These are phyloP conservation scores for Dothideomycetes sp. DNA, from an alignment of 2,329 filamentous ascomycete genomes.

Conservation along the genomic window DNA sequence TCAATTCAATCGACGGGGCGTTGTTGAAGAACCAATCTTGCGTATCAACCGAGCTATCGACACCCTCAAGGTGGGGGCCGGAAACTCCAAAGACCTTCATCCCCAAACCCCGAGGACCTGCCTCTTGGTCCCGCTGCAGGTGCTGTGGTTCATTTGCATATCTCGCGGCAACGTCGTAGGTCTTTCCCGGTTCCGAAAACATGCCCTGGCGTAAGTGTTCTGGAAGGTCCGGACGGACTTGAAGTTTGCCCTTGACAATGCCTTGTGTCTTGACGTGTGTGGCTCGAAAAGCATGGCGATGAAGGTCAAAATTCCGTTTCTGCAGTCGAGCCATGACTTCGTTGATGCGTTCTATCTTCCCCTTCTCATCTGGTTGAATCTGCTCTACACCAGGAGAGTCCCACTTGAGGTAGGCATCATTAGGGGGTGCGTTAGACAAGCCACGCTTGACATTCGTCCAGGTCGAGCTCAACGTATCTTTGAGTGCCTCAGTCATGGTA, in stretches of 20 bases:
- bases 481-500: conserved; percentile 11
- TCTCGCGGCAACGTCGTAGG: conserved; percentile 16
- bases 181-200: conserved; percentile 16
- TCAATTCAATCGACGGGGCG: conserved; percentile 25
- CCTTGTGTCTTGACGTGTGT: conserved; percentile 20
- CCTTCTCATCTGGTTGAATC: conserved; percentile 15
- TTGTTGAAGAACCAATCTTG: conserved; percentile 29
- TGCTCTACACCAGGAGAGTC: conserved; percentile 4
- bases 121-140: conserved; percentile 18
- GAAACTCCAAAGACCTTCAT: conserved; percentile 20
- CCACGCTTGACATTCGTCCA: conserved; percentile 16
- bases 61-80: conserved; percentile 12
- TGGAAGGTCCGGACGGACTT: conserved; percentile 18
- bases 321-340: conserved; percentile 17
- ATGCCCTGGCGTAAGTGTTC: conserved; percentile 18
- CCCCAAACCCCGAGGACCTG: conserved; percentile 18
- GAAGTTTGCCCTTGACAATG: conserved; percentile 19
- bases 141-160: conserved; percentile 21
- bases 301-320: conserved; percentile 17
- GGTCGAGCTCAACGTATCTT: conserved; percentile 1
- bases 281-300: conserved; percentile 17
- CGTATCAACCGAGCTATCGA: conserved; percentile 16
- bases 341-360: conserved; percentile 14
- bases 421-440: conserved; percentile 19
- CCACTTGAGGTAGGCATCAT: conserved; percentile 20